phyloP scores from a whole-genome alignment of 2,329 filamentous ascomycete genomes.

The Setomelanomma holmii region DNA sequence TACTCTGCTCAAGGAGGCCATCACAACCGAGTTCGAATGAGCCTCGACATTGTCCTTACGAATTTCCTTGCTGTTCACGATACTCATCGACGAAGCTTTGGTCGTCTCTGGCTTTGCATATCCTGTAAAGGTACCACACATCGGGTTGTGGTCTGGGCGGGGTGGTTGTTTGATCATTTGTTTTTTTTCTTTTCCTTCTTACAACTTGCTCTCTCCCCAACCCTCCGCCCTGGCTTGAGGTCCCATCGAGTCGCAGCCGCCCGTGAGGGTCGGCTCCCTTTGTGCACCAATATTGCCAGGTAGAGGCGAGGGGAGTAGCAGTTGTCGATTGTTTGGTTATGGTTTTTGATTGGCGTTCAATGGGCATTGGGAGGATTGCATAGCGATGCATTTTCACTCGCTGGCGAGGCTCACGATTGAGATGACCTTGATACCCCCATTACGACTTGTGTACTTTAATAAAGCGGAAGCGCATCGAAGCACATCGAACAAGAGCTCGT shows the following conservation, averaged over 20 bases:
- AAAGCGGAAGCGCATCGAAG: neutral
- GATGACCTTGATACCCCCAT: slow-evolving; percentile 21
- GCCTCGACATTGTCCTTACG: neutral
- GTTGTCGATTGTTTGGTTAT: neutral
- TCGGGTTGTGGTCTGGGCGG: neutral
- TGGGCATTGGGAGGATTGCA: slow-evolving; percentile 7
- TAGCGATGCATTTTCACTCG: slow-evolving; percentile 18
- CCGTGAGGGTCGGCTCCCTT: neutral
- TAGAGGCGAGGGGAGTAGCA: neutral
- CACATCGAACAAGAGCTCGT: neutral
- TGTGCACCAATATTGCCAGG: neutral
- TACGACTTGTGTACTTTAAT: slow-evolving; percentile 6
- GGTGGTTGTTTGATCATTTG: neutral
- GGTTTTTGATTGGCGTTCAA: slow-evolving; percentile 1
- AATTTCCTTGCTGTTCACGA: neutral
- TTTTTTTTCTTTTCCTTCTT: neutral
- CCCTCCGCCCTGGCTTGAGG: neutral
- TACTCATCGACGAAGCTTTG: neutral
- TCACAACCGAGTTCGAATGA: slow-evolving; percentile 36
- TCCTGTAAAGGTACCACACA: neutral
- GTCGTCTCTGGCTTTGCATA: neutral
- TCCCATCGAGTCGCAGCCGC: too few species aligned
- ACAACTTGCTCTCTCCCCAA: neutral
- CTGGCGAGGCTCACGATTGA: slow-evolving; percentile 15
- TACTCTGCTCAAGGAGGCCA: slow-evolving; percentile 65